Conservation (phyloP, 768 basidiomycete genomes). For the Boletales sp. region DNA sequence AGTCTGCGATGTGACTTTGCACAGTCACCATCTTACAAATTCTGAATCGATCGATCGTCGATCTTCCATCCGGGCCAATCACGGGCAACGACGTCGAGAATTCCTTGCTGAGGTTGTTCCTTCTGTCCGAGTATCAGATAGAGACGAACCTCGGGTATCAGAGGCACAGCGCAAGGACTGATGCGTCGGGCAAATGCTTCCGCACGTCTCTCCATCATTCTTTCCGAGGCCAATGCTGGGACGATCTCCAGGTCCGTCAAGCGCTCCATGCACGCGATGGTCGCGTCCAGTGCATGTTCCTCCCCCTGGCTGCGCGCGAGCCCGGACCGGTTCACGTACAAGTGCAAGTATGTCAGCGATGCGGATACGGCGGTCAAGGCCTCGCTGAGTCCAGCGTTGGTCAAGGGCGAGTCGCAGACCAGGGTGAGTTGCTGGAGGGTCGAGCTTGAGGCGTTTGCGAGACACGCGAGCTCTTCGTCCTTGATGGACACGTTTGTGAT, state of each 20-base stretch:
- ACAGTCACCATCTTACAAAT: too few relatives aligned
- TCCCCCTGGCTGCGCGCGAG: neutral
- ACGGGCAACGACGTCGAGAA: neutral
- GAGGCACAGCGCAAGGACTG: too few relatives aligned
- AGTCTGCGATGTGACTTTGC: too few relatives aligned
- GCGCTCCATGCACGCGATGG: conserved; percentile 2
- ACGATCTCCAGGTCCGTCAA: neutral
- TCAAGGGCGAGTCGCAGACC: neutral
- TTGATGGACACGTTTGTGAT: neutral
- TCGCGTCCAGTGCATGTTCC: conserved; percentile 6
- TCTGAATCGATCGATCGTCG: too few relatives aligned
- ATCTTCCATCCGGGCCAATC: conserved; percentile 7
- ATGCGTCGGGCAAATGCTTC: neutral
- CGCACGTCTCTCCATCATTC: conserved; percentile 7
- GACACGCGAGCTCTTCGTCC: conserved; percentile 9
- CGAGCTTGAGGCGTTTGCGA: conserved; percentile 2
- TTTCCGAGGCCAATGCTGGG: neutral
- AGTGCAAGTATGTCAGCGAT: neutral
- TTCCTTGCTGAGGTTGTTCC: neutral
- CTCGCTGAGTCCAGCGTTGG: conserved; percentile 2
- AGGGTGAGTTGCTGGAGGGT: conserved; percentile 8
- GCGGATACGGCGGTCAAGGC: neutral
- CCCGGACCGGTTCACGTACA: neutral
- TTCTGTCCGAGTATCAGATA: too few relatives aligned
- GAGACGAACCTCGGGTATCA: too few relatives aligned